These are phyloP conservation scores for Neohortaea acidophila DNA, from an alignment of 495 filamentous ascomycete genomes.

Conservation along the genomic window DNA sequence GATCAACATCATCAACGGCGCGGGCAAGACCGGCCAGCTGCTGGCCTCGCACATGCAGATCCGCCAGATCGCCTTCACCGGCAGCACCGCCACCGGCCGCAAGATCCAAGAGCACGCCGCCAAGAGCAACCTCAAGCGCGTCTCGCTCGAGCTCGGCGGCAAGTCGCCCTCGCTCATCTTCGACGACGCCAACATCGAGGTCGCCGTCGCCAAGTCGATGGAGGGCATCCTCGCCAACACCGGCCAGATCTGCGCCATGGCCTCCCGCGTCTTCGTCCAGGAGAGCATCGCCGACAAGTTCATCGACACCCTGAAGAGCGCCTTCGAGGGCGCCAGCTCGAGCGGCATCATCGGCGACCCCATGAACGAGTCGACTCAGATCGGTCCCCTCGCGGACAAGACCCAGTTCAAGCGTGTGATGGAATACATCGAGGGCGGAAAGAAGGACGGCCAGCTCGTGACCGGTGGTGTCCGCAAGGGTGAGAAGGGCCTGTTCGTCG, in stretches of 20 bases:
- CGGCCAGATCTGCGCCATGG: slow-evolving; percentile 24
- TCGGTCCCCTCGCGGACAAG: slow-evolving; percentile 23
- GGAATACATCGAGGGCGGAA: slow-evolving; percentile 22
- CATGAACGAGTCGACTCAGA: slow-evolving; percentile 16
- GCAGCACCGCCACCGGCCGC: slow-evolving; percentile 16
- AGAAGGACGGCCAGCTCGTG: slow-evolving; percentile 19
- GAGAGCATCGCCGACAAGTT: slow-evolving; percentile 23
- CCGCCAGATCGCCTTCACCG: slow-evolving; percentile 19
- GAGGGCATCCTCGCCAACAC: slow-evolving; percentile 18
- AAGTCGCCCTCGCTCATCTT: slow-evolving; percentile 44
- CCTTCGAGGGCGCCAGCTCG: slow-evolving; percentile 17
- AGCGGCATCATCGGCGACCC: slow-evolving; percentile 22
- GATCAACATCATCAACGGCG: slow-evolving; percentile 40
- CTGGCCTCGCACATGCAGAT: slow-evolving; percentile 6
- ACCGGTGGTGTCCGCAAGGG: slow-evolving; percentile 17
- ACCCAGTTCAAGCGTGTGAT: slow-evolving; percentile 8
- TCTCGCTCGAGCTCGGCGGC: slow-evolving; percentile 45
- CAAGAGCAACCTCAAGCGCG: slow-evolving; percentile 43
- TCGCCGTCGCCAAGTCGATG: slow-evolving; percentile 30
- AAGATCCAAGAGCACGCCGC: slow-evolving; percentile 20
- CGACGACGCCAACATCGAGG: slow-evolving; percentile 41
- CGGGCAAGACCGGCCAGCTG: slow-evolving; percentile 12
- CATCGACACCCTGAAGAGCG: slow-evolving; percentile 15
- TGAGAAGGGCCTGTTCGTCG: slow-evolving; percentile 18
- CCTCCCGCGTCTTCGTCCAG: slow-evolving; percentile 25